phyloP scores from a whole-genome alignment of 2,329 filamentous ascomycete species.

The Aspergillus caelatus region DNA sequence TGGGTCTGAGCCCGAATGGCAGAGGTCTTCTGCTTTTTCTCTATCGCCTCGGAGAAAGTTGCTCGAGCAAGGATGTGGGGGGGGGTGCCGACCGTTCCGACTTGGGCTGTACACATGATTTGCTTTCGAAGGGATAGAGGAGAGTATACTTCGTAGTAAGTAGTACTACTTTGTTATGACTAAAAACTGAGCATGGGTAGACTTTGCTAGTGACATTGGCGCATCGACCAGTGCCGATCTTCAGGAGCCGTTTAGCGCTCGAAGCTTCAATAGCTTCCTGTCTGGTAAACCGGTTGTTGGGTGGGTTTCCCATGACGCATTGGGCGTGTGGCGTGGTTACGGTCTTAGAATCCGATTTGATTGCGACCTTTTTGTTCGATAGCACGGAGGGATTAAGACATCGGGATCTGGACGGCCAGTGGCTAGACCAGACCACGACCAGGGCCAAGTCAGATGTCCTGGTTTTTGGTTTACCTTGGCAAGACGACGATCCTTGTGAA shows the following conservation, averaged over 20 bases:
- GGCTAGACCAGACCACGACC: not conserved
- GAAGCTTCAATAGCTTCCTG: constrained; percentile 1
- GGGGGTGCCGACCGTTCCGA: constrained; percentile 6
- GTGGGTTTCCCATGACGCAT: not conserved
- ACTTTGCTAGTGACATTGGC: not conserved
- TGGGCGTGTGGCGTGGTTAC: constrained; percentile 3
- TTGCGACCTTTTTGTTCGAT: not conserved
- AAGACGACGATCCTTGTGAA: not conserved
- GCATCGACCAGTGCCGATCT: not conserved
- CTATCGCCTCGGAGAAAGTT: not conserved
- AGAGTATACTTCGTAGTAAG: not conserved
- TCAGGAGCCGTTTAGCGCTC: not conserved
- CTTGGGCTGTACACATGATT: not conserved
- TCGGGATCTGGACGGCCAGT: not conserved
- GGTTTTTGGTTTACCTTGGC: not conserved
- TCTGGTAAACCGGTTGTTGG: not conserved
- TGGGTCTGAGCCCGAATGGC: not conserved
- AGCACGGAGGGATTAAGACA: not conserved
- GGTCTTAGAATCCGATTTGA: not conserved
- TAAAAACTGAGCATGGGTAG: not conserved
- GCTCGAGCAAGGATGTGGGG: not conserved
- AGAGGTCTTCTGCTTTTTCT: not conserved
- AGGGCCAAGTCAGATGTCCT: not conserved
- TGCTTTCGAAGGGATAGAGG: not conserved
- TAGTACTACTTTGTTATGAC: not conserved